Evolutionary conservation across 2,329 filamentous ascomycete genomes (phyloP).

Genomic region (Aspergillus sp.): DNA sequence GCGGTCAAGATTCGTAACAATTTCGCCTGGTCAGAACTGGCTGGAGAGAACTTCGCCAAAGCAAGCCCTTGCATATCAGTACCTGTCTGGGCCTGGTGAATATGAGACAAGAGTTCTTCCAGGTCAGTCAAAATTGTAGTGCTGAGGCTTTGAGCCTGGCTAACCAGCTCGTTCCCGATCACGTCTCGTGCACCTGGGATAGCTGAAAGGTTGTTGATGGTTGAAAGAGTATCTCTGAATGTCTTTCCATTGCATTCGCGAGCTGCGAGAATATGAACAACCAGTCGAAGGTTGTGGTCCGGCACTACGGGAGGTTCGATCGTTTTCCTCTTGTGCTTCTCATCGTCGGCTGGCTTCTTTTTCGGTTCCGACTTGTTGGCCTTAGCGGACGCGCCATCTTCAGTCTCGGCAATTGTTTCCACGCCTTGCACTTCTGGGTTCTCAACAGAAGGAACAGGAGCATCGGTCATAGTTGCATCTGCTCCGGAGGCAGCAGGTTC

Average conservation of each 20-base stretch:
- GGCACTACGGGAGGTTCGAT: conserved; percentile 81
- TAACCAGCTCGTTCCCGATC: conserved; percentile 89
- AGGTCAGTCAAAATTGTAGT: conserved; percentile 81
- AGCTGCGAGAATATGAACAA: conserved; percentile 95
- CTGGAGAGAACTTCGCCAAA: conserved; percentile 89
- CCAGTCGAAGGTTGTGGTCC: conserved; percentile 80
- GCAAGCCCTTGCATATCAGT: conserved; percentile 95
- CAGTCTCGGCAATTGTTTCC: conserved; percentile 19
- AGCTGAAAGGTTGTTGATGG: conserved; percentile 95
- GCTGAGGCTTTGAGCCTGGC: conserved; percentile 78
- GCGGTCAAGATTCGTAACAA: conserved; percentile 87
- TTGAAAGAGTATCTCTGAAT: conserved; percentile 93
- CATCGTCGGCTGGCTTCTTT: conserved; percentile 36
- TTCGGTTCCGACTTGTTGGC: conserved; percentile 30
- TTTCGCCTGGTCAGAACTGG: conserved; percentile 95
- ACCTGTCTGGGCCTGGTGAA: conserved; percentile 78
- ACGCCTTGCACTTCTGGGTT: conserved; percentile 22
- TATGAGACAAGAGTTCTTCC: conserved; percentile 77
- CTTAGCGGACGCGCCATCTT: conserved; percentile 26
- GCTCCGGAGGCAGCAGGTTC: conserved; percentile 19
- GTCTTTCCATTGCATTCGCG: conserved; percentile 96
- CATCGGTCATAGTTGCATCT: conserved; percentile 39
- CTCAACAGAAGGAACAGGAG: conserved; percentile 25
- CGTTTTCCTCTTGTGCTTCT: conserved; percentile 55
- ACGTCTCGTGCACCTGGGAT: conserved; percentile 85